Percentiles rank a stretch among this genome's conserved stretches.
Conservation (phyloP, 2,329 filamentous ascomycete species). For the Verticillium dahliae region DNA sequence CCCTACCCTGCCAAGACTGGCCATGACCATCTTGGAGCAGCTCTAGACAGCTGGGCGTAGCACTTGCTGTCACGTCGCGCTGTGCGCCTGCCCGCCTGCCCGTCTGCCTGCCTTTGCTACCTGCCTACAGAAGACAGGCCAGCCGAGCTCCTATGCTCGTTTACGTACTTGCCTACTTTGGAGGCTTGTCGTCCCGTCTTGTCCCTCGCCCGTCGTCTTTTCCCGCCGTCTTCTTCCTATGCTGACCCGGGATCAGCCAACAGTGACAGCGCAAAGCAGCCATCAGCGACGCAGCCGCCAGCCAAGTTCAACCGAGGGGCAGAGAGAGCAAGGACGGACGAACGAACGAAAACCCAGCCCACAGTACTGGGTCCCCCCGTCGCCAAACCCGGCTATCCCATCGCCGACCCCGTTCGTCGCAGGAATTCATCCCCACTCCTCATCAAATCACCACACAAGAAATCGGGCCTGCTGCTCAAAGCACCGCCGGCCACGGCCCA, state of each 20-base stretch:
- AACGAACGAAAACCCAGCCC: background rate
- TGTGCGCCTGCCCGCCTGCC: background rate
- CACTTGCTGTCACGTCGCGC: background rate
- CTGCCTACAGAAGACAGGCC: background rate
- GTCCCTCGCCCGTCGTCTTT: constrained; percentile 18
- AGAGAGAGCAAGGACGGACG: too few relatives aligned
- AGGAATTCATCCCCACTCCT: background rate
- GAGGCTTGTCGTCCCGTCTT: background rate
- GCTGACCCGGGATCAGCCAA: background rate
- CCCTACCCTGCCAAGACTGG: background rate
- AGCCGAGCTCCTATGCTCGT: background rate
- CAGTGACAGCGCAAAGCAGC: too few relatives aligned
- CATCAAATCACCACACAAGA: background rate
- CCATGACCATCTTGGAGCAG: background rate
- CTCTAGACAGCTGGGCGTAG: background rate
- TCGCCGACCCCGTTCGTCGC: background rate
- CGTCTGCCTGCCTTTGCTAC: too few relatives aligned
- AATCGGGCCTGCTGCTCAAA: background rate
- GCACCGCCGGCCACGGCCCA: background rate
- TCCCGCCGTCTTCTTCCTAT: background rate
- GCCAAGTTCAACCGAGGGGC: background rate
- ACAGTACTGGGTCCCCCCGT: background rate
- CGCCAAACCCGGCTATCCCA: background rate
- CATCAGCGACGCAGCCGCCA: background rate
- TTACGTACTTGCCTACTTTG: background rate